Percentiles rank a stretch among this genome's conserved stretches.
Conservation (phyloP, 2,329 filamentous ascomycete species). For the Trichoderma arundinaceum region DNA sequence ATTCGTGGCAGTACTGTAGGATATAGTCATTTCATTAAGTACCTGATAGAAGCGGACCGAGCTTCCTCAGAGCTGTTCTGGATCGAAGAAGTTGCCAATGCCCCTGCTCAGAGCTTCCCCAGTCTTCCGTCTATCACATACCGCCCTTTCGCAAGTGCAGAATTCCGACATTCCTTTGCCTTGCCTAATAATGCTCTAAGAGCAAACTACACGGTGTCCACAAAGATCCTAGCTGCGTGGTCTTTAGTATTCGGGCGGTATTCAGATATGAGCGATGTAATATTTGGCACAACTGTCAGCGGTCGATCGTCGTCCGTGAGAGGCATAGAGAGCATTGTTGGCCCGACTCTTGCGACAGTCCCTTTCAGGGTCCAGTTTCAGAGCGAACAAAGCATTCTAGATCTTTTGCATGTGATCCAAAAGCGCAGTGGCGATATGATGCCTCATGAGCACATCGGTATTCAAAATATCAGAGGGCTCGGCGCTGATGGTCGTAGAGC, state of each 20-base stretch:
- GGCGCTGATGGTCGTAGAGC: neutral
- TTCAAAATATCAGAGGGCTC: slow-evolving; percentile 6
- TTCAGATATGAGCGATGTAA: neutral
- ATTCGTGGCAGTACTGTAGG: neutral
- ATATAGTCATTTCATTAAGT: slow-evolving; percentile 6
- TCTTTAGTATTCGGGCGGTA: slow-evolving; percentile 6
- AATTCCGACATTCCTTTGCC: too few species aligned
- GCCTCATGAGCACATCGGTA: slow-evolving; percentile 5
- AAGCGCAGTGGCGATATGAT: slow-evolving; percentile 1
- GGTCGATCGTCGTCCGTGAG: neutral
- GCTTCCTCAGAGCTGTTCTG: neutral
- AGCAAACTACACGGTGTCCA: neutral
- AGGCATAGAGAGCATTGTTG: slow-evolving; percentile 7
- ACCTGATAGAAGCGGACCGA: neutral
- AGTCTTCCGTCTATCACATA: neutral
- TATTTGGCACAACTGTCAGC: slow-evolving; percentile 15
- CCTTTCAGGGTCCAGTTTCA: neutral
- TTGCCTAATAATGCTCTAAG: too few species aligned
- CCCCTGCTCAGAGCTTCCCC: neutral
- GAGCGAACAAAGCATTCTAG: neutral
- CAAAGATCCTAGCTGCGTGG: slow-evolving; percentile 11
- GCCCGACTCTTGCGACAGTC: slow-evolving; percentile 5
- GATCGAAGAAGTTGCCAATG: neutral
- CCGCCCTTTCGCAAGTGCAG: neutral
- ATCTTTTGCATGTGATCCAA: neutral